Conservation (phyloP, 306 rosid genomes). For the Castanea mollissima region DNA sequence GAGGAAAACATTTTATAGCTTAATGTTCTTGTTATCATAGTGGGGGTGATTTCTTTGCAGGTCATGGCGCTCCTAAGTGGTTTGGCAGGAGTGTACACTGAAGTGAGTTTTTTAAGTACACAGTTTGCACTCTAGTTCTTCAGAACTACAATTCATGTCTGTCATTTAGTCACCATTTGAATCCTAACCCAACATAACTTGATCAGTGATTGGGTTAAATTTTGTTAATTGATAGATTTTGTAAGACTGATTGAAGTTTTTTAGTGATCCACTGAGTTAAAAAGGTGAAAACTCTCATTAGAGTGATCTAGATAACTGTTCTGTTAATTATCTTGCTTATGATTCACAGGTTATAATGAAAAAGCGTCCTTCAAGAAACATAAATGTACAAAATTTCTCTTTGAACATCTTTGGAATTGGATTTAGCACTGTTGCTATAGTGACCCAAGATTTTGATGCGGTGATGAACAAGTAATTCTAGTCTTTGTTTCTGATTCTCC, state of each 20-base stretch:
- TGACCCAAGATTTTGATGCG: constrained; percentile 93
- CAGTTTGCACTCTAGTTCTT: constrained; percentile 10
- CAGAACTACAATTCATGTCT: background rate
- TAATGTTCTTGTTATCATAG: constrained; percentile 16
- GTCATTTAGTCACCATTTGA: background rate
- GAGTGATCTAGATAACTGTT: constrained; percentile 1
- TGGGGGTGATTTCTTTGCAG: constrained; percentile 43
- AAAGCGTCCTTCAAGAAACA: constrained; percentile 90
- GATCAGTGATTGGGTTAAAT: background rate
- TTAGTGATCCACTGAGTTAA: background rate
- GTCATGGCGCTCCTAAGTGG: constrained; percentile 97
- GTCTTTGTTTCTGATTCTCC: constrained; percentile 26
- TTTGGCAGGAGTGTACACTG: constrained; percentile 90
- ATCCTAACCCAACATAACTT: constrained; percentile 12
- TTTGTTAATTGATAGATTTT: background rate
- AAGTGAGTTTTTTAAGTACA: constrained; percentile 50
- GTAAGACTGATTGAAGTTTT: background rate
- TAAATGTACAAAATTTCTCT: constrained; percentile 97
- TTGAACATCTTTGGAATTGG: constrained; percentile 80
- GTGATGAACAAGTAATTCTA: constrained; percentile 72
- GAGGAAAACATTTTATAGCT: background rate
- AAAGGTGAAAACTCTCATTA: constrained; percentile 7
- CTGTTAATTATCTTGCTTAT: background rate
- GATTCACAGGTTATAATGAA: constrained; percentile 79
- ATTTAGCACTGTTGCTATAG: constrained; percentile 83